phyloP scores from a whole-genome alignment of 192 early-diverging fungal genomes.

The Entomortierella chlamydospora region DNA sequence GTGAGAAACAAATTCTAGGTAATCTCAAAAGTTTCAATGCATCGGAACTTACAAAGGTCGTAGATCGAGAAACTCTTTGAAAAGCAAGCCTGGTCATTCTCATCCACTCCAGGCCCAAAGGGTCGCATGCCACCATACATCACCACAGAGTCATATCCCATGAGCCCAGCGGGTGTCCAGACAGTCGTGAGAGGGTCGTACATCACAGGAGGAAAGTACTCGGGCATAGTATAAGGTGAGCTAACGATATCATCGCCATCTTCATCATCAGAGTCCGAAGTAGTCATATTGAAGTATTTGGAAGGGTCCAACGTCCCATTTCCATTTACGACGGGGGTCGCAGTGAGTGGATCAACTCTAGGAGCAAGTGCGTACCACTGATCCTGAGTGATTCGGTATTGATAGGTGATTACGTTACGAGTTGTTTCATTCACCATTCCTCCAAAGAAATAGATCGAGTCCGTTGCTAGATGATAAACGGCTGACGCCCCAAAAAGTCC shows the following conservation, averaged over 20 bases:
- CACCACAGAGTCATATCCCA: conserved; percentile 42
- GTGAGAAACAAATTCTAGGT: background rate
- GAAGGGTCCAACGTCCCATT: background rate
- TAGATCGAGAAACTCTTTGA: conserved; percentile 27
- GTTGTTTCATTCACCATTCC: conserved; percentile 47
- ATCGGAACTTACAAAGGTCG: conserved; percentile 44
- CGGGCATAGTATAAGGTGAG: background rate
- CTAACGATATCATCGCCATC: background rate
- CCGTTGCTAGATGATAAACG: conserved; percentile 43
- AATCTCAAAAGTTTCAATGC: background rate
- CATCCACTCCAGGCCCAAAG: conserved; percentile 42
- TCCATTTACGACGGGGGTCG: background rate
- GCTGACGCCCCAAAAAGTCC: conserved; percentile 41
- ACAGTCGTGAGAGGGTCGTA: conserved; percentile 39
- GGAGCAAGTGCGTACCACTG: conserved; percentile 49
- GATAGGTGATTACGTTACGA: conserved; percentile 37
- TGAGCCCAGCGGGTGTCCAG: conserved; percentile 37
- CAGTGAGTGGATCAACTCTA: conserved; percentile 42
- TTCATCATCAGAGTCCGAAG: background rate
- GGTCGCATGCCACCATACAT: conserved; percentile 49
- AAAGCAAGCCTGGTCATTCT: conserved; percentile 28
- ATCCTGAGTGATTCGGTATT: conserved; percentile 40
- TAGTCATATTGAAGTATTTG: background rate
- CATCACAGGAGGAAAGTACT: conserved; percentile 32
- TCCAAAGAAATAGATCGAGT: conserved; percentile 55